Base-by-base conservation (phyloP, 2,329 filamentous ascomycete genomes). In the Colletotrichum spaethianum region DNA sequence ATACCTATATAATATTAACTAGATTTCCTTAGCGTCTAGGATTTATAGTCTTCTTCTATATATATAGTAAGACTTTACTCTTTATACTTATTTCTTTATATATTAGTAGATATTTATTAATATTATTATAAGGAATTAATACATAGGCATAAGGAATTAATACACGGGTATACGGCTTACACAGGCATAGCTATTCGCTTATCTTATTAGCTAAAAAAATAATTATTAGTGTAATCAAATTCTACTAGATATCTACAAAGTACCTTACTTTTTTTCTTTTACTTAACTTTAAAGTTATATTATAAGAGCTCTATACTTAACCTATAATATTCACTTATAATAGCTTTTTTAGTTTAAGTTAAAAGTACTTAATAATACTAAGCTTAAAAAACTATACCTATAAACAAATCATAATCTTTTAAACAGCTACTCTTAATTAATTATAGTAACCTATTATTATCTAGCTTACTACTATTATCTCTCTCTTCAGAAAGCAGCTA, bases 381-480 rank as follows among this genome's bases (percentile, higher is more conserved):
- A 63, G 12, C 7, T 40, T 53, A 42, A 28, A 42, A 2, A 4
- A 52, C 3, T 31, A 52, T 5, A 16, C 12, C 31, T 28, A 12
- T 6, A 31, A 52, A 31, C 46, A 18, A 28, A 5, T 44, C 26
- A 1, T 28, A 61, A 7, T 28, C 16, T 26, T 44, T 9, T 7
- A 18, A 61, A 12, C 16, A 31, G 42, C 2, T 60, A 60, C n/a
- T n/a, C n/a, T 40, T 40, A 60, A 50, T 60, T 31, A 60, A 60
- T 40, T 40, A 60, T 31, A 60, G 18, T 36, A 4, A 42, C 5
- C 18, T 26, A 42, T 18, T 42, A 26, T 42, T 60, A 42, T 60
- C 12, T 31, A 33, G 28, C 26, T 53, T 33, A 53, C 12, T 18
- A 31, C 50, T 33, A 53, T 53, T 53, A 53, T 31, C 28, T 53